phyloP scores from a whole-genome alignment of 1,284 basidiomycete genomes.

The Rhodotorula sp. region DNA sequence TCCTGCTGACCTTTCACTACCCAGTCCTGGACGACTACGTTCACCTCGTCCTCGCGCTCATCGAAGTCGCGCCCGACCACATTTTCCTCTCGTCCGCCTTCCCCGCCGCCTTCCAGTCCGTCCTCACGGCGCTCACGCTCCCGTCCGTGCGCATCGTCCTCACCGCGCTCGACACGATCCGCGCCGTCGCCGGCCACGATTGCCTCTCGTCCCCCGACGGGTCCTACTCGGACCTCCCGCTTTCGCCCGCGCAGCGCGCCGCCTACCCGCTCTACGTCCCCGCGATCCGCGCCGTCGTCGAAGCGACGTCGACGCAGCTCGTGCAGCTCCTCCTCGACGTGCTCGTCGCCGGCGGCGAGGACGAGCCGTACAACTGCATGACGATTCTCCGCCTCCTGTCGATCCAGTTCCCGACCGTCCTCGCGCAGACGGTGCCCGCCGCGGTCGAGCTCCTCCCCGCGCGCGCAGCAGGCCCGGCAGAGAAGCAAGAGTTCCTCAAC shows the following conservation, averaged over 20 bases:
- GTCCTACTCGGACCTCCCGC: conserved; percentile 4
- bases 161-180: conserved; percentile 77
- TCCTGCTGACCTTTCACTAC: not conserved
- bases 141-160: conserved; percentile 78
- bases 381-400: conserved; percentile 74
- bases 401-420: conserved; percentile 65
- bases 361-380: conserved; percentile 71
- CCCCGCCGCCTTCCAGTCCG: conserved; percentile 70
- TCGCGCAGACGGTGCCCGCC: conserved; percentile 70
- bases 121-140: conserved; percentile 73
- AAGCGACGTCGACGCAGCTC: conserved; percentile 73
- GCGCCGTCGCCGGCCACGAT: conserved; percentile 67
- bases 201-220: conserved; percentile 48
- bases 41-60: conserved; percentile 72
- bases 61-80: conserved; percentile 69
- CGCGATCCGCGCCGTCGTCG: conserved; percentile 67
- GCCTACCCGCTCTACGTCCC: conserved; percentile 54
- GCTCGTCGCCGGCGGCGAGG: conserved; percentile 85
- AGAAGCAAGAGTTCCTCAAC: conserved; percentile 72
- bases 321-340: conserved; percentile 71
- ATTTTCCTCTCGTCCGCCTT: conserved; percentile 76
- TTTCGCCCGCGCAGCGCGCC: conserved; percentile 8
- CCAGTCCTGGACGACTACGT: conserved; percentile 94
- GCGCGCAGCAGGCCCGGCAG: conserved; percentile 63
- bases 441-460: conserved; percentile 71